These are phyloP conservation scores for Leishmania tarentolae DNA, from an alignment of 208 protist genomes.

Conservation along the genomic window DNA sequence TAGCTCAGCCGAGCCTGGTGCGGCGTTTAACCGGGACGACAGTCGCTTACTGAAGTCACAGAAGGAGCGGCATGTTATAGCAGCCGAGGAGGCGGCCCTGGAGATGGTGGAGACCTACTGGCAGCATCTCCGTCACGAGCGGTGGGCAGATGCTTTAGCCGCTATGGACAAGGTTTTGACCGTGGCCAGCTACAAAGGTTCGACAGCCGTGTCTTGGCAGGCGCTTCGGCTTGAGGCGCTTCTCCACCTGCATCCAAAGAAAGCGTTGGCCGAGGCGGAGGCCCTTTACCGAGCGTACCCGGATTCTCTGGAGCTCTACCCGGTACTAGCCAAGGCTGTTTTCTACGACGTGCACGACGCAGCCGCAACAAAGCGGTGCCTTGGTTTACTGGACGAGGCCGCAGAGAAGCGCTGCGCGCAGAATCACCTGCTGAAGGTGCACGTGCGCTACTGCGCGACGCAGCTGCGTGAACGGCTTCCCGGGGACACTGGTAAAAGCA, in stretches of 20 bases:
- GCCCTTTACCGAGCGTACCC: slow-evolving; percentile 37
- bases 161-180: slow-evolving; percentile 41
- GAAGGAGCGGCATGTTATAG: slow-evolving; percentile 38
- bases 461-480: slow-evolving; percentile 15
- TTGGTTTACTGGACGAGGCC: slow-evolving; percentile 48
- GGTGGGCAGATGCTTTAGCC: slow-evolving; percentile 44
- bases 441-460: slow-evolving; percentile 29
- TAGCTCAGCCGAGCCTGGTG: neutral
- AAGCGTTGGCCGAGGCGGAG: slow-evolving; percentile 44
- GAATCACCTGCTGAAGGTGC: slow-evolving; percentile 32
- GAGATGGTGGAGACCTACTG: slow-evolving; percentile 53
- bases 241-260: slow-evolving; percentile 48
- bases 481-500: neutral
- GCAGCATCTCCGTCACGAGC: slow-evolving; percentile 37
- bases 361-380: slow-evolving; percentile 37
- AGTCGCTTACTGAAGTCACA: slow-evolving; percentile 20
- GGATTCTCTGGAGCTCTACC: slow-evolving; percentile 50
- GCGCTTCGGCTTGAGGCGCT: slow-evolving; percentile 55
- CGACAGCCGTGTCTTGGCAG: slow-evolving; percentile 51
- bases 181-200: slow-evolving; percentile 29
- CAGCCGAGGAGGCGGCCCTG: slow-evolving; percentile 44
- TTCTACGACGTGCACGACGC: slow-evolving; percentile 81
- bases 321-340: slow-evolving; percentile 67
- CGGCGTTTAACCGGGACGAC: neutral
- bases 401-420: slow-evolving; percentile 31